Base-by-base conservation (phyloP, 108 stramenopile species). In the Pelagomonas calceolata region DNA sequence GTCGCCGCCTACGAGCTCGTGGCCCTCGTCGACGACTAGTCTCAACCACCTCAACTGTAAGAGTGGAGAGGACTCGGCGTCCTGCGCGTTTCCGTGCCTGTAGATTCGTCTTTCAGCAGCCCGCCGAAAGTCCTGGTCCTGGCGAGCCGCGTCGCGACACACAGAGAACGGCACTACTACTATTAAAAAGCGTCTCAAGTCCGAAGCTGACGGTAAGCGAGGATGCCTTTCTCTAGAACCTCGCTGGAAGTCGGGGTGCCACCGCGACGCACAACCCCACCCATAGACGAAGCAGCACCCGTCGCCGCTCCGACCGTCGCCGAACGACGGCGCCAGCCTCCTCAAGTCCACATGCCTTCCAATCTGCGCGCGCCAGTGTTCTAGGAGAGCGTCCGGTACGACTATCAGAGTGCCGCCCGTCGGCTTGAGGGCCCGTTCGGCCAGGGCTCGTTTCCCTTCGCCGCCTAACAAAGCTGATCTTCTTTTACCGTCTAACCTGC, bases 341-440 rank as follows among this genome's bases (percentile, higher is more conserved):
- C 68, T 66, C 43, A 84, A 33, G 46, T 84, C 78, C 32, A 86
- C 68, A 71, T 91, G 88, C 34, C 76, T 35, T 30, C 63, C 63
- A 43, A 89, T 80, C 76, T 91, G 90, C 30, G 87, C 84, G 7
- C 73, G 69, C 89, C 90, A 91, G 72, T 91, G 90, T 67, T 88
- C 87, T 29, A 91, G 69, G 66, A 91, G 70, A 16, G 88, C 88
- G 69, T 87, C 86, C 33, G 90, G 90, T 0, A 89, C 87, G 37
- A 89, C 71, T 36, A 91, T 73, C 12, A 91, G 71, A 10, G 89
- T 88, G 15, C 86, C 84, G 35, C 73, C 73, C 16, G 85, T 74
- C 12, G 88, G 86, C 30, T 76, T 68, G n/a, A 91, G 37, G 35
- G 72, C 76, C 30, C 87, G 71, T 36, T 87, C 88, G 76, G 76